phyloP scores from a whole-genome alignment of 2,329 filamentous ascomycete genomes.

The Colletotrichum melonis region DNA sequence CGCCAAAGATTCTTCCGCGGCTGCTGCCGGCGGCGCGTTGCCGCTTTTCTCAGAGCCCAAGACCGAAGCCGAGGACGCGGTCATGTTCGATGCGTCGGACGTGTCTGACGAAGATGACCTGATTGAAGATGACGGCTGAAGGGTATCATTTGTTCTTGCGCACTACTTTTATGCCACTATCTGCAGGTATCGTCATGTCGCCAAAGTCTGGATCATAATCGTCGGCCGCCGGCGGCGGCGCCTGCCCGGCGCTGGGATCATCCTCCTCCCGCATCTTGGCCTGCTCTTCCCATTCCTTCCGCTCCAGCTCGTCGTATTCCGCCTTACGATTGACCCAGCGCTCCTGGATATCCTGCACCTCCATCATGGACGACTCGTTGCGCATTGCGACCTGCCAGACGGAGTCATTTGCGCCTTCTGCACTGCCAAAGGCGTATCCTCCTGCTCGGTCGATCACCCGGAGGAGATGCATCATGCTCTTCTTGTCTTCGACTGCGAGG shows the following conservation, averaged over 20 bases:
- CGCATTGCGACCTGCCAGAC: conserved; percentile 98
- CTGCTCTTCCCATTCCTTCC: conserved; percentile 80
- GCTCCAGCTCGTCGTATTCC: conserved; percentile 85
- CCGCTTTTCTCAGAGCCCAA: conserved; percentile 53
- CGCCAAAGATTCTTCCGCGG: conserved; percentile 57
- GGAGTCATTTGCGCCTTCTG: conserved; percentile 92
- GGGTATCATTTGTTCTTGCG: conserved; percentile 69
- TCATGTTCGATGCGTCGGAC: conserved; percentile 50
- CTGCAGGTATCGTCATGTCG: conserved; percentile 62
- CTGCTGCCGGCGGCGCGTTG: conserved; percentile 6
- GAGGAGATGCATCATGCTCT: conserved; percentile 93
- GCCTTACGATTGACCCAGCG: conserved; percentile 94
- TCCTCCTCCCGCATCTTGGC: conserved; percentile 59
- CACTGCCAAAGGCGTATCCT: conserved; percentile 91
- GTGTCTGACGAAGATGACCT: conserved; percentile 60
- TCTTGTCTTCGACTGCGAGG: conserved; percentile 94
- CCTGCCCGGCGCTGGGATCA: conserved; percentile 4
- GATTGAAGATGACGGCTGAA: conserved; percentile 56
- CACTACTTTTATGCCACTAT: conserved; percentile 78
- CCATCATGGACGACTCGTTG: conserved; percentile 78
- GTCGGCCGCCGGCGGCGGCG: conserved; percentile 48
- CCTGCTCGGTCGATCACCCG: conserved; percentile 91
- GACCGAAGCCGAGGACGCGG: conserved; percentile 73
- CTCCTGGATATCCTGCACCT: conserved; percentile 92
- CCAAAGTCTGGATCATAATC: conserved; percentile 61